These are phyloP conservation scores for Salix dunnii DNA, from an alignment of 345 rosid species.

Conservation along the genomic window DNA sequence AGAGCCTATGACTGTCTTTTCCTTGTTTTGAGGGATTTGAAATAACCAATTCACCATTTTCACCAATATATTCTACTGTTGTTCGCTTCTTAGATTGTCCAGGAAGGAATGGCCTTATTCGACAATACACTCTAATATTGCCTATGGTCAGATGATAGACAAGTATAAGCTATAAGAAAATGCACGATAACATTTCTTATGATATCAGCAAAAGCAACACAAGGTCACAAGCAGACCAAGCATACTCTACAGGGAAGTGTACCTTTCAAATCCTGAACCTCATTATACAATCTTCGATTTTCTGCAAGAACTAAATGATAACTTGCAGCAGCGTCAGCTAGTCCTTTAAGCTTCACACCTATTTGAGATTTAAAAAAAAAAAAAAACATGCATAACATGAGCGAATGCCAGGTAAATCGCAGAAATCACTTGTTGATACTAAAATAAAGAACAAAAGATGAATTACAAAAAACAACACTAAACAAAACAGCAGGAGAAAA, in stretches of 20 bases:
- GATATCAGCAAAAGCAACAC: conserved; percentile 19
- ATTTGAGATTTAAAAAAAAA: conserved; percentile 4
- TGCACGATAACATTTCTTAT: conserved; percentile 85
- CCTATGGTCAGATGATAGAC: conserved; percentile 36
- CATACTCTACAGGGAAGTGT: conserved; percentile 3
- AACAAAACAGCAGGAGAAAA: neutral
- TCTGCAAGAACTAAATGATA: conserved; percentile 78
- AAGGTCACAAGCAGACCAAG: conserved; percentile 4
- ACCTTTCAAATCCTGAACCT: conserved; percentile 98
- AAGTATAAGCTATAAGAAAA: conserved; percentile 33
- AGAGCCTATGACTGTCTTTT: conserved; percentile 69
- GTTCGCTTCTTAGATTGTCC: conserved; percentile 78
- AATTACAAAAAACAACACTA: neutral
- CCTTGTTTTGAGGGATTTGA: conserved; percentile 79
- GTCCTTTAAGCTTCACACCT: conserved; percentile 79
- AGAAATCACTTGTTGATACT: conserved; percentile 4
- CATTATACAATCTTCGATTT: conserved; percentile 83
- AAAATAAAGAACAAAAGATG: conserved; percentile 6
- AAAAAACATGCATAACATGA: neutral
- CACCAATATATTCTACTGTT: conserved; percentile 70
- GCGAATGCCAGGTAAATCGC: conserved; percentile 6
- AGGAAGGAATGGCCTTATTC: conserved; percentile 87
- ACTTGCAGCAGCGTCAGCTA: conserved; percentile 78
- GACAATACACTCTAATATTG: conserved; percentile 93
- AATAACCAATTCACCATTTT: conserved; percentile 86